Base-by-base conservation (phyloP, 2,329 filamentous ascomycete genomes). In the Fonsecaea multimorphosa region DNA sequence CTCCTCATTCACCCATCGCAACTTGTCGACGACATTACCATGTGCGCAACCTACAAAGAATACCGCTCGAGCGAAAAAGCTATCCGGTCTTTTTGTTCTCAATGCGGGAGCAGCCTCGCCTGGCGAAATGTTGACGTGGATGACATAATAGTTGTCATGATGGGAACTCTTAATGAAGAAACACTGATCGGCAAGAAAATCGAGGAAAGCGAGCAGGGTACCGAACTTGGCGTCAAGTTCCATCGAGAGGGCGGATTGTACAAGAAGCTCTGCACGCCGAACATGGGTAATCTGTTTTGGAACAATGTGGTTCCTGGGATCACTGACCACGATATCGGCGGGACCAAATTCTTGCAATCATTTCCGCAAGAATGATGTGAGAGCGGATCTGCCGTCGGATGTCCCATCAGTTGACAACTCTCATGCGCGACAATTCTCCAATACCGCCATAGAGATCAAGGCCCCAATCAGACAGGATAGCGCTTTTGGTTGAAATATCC, bases 251-350 rank as follows among this genome's bases (percentile, higher is more conserved):
- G 60, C 14, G 66, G 57, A 8, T 56, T 61, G n/a, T 31, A 38
- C 29, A 67, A 67, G 31, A 61, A 63, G 38, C 49, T 68, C 6
- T 55, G 57, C 12, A 63, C 38, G 19, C 55, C 63, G 3, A 63
- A 44, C 22, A 62, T 62, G 53, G 61, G 65, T 16, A 58, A 64
- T 58, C 27, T 69, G 38, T 69, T 68, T 60, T 69, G 67, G 68
- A 60, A 66, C 54, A 70, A 69, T 46, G 52, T 57, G 29, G 58
- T 70, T 40, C 52, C 62, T 52, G 67, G 64, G 1, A 54, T 69
- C 19, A 70, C 68, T 19, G 65, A 68, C 57, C 61, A 69, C 31
- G 46, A 65, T n/a, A 27, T 65, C 22, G 60, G 53, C 31, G 65
- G 62, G 32, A 61, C 65, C 52, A 63, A 55, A 27, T 61, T 61